These are phyloP conservation scores for Daldinia decipiens DNA, from an alignment of 495 filamentous ascomycete species.

Conservation along the genomic window DNA sequence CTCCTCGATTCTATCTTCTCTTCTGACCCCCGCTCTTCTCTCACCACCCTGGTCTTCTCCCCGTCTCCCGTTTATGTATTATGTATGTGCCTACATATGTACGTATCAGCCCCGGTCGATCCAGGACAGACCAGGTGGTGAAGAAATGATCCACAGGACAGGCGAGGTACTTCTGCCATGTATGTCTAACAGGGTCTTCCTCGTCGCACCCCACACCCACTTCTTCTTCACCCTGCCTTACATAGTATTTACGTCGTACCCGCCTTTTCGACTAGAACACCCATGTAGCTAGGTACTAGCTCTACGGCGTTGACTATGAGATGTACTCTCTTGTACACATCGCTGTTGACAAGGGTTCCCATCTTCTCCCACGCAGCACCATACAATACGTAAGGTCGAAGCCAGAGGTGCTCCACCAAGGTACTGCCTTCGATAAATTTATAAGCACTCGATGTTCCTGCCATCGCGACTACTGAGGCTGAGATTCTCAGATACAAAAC, in stretches of 20 bases:
- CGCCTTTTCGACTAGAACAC: conserved; percentile 39
- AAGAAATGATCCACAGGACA: conserved; percentile 40
- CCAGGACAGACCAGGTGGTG: conserved; percentile 21
- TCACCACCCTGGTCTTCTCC: conserved; percentile 27
- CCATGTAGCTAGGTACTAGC: conserved; percentile 41
- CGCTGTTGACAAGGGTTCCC: conserved; percentile 35
- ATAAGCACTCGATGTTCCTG: conserved; percentile 48
- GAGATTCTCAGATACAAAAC: conserved; percentile 49
- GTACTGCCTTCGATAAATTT: conserved; percentile 50
- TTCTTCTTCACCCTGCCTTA: conserved; percentile 24
- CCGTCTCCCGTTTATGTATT: conserved; percentile 22
- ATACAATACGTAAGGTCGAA: conserved; percentile 44
- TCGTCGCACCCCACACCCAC: conserved; percentile 43
- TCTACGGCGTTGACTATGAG: conserved; percentile 29
- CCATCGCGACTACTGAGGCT: conserved; percentile 46
- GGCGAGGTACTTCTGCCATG: conserved; percentile 35
- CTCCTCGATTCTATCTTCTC: conserved; percentile 24
- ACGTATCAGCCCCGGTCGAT: conserved; percentile 18
- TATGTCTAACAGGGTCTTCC: conserved; percentile 24
- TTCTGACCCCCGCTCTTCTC: conserved; percentile 31
- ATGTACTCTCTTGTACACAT: conserved; percentile 39
- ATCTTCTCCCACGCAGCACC: conserved; percentile 34
- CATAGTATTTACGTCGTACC: conserved; percentile 41
- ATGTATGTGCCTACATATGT: conserved; percentile 18
- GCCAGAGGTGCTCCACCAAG: conserved; percentile 43